phyloP scores from a whole-genome alignment of 495 filamentous ascomycete species.

The Amphirosellinia nigrospora region DNA sequence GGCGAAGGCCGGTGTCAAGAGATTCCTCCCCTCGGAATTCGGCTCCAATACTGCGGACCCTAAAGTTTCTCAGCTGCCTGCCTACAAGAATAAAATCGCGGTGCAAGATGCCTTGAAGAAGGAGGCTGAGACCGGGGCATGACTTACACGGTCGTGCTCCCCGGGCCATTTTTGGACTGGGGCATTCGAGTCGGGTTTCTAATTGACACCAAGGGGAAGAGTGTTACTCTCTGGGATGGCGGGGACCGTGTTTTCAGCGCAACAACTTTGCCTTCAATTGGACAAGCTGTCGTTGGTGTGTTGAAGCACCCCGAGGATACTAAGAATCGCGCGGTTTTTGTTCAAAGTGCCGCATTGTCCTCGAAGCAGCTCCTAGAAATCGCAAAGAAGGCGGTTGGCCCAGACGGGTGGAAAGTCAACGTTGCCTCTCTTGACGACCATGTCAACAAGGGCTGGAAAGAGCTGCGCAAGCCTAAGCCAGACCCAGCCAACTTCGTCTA shows the following conservation, averaged over 20 bases:
- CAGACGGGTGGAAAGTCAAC: constrained; percentile 18
- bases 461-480: constrained; percentile 34
- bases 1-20: constrained; percentile 55
- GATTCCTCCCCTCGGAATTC: constrained; percentile 64
- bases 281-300: constrained; percentile 40
- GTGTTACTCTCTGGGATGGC: constrained; percentile 34
- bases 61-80: constrained; percentile 36
- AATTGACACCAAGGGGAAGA: neutral
- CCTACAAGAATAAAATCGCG: constrained; percentile 45
- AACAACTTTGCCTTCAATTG: constrained; percentile 38
- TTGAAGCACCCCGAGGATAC: constrained; percentile 40
- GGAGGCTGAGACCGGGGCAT: constrained; percentile 38
- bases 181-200: constrained; percentile 22
- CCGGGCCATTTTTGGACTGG: constrained; percentile 42
- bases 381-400: constrained; percentile 24
- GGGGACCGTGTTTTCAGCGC: constrained; percentile 37
- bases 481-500: constrained; percentile 28
- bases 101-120: constrained; percentile 44
- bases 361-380: constrained; percentile 41
- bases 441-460: constrained; percentile 7
- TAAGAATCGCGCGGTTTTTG: constrained; percentile 39
- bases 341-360: constrained; percentile 33
- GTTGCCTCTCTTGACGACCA: constrained; percentile 17
- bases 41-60: constrained; percentile 44
- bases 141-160: constrained; percentile 48